Evolutionary conservation across 2,329 filamentous ascomycete genomes (phyloP), one percentile per base, ranked within the genome.

Genomic region (Cytospora schulzeri): DNA sequence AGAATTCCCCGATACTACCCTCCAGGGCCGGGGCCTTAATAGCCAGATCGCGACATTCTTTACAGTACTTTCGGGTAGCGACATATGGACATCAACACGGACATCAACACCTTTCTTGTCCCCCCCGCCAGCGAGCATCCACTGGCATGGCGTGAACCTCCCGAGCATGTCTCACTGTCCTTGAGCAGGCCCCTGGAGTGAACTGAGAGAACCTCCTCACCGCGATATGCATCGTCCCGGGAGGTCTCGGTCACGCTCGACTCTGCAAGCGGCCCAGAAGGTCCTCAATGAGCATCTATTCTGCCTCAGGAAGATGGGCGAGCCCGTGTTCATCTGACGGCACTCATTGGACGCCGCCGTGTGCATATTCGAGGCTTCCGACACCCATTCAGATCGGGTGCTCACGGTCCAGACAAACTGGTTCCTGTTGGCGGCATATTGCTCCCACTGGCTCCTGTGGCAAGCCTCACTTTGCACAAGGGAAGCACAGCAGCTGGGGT

Each of bases 391-490:
- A 26, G 22, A 9, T n/a, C 60, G 63, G 58, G 48, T 62, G 48
- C 51, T 31, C 38, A 51, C 48, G 58, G 63, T 55, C 64, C 57
- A 60, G 41, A 64, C 56, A 58, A 64, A 57, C 64, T 52, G 58
- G 38, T 63, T 58, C 33, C 56, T 57, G 51, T 54, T 41, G 45
- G 28, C 56, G 52, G 57, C 57, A 54, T 54, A 52, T 65, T 28
- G 35, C 24, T 66, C n/a, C 53, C 33, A 63, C 56, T 66, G 56
- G 64, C 45, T 57, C 56, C 45, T 63, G 60, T 28, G 45, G 48
- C 29, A 58, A 63, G 64, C 64, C 64, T 66, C 64, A 59, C 60
- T 64, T 57, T 64, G 28, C 54, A 59, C 55, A 28, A 58, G 59
- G 53, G 26, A 45, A 24, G 24, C 31, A 63, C 60, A 31, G 29